These are phyloP conservation scores for Lipomyces chichibuensis DNA, from an alignment of 805 yeast genomes.

Conservation along the genomic window DNA sequence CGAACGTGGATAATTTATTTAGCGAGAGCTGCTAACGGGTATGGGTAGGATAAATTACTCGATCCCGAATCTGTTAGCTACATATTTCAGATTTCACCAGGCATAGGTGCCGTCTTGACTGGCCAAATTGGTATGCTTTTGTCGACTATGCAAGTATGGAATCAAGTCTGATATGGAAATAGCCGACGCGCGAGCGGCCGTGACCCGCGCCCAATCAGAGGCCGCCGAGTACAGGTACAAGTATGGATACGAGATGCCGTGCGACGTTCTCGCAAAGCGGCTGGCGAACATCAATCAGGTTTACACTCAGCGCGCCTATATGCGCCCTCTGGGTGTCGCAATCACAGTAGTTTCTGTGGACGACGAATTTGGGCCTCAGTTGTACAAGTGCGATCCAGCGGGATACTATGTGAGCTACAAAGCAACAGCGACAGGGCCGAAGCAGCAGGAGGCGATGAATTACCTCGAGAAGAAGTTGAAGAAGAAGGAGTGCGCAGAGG, in stretches of 20 bases:
- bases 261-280: slow-evolving; percentile 68
- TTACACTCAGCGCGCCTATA: slow-evolving; percentile 96
- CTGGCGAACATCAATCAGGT: slow-evolving; percentile 95
- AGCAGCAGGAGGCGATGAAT: slow-evolving; percentile 92
- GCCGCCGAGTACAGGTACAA: slow-evolving; percentile 93
- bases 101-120: slow-evolving; percentile 87
- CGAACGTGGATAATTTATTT: background rate
- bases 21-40: background rate
- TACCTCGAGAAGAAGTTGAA: slow-evolving; percentile 88
- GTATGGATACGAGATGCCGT: slow-evolving; percentile 96
- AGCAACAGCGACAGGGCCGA: slow-evolving; percentile 95
- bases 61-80: slow-evolving; percentile 87
- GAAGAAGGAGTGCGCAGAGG: slow-evolving; percentile 66
- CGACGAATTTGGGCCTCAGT: slow-evolving; percentile 85
- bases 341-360: slow-evolving; percentile 85
- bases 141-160: background rate
- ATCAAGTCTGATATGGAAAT: slow-evolving; percentile 22
- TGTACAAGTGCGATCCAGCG: slow-evolving; percentile 95
- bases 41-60: slow-evolving; percentile 68
- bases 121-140: slow-evolving; percentile 64
- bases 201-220: slow-evolving; percentile 88
- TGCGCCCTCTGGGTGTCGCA: slow-evolving; percentile 97
- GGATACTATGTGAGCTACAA: slow-evolving; percentile 90
- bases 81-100: slow-evolving; percentile 76
- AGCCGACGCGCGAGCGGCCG: slow-evolving; percentile 92